Evolutionary conservation across 306 rosid species (phyloP).

Genomic region (Carpinus viminea): DNA sequence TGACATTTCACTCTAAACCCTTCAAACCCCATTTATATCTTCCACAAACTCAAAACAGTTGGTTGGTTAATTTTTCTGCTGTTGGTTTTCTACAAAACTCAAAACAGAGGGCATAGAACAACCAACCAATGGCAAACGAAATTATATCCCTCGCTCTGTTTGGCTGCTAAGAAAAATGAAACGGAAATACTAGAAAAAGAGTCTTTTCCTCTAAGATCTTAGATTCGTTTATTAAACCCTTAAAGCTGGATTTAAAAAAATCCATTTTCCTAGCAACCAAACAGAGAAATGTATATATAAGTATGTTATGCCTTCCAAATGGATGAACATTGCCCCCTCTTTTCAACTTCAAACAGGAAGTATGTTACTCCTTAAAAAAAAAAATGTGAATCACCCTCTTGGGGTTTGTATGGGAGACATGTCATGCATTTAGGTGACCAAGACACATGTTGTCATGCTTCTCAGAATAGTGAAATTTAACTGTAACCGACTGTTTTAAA

Average conservation of each 20-base stretch:
- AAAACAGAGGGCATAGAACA: not conserved
- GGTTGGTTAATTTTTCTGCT: no score
- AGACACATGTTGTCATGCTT: not conserved
- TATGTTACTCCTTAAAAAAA: constrained; percentile 39
- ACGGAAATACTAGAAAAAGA: not conserved
- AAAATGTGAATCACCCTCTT: not conserved
- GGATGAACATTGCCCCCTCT: constrained; percentile 82
- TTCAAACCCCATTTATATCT: no score
- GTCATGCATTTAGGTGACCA: not conserved
- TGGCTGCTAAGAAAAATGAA: not conserved
- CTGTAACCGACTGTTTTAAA: not conserved
- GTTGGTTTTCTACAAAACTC: not conserved
- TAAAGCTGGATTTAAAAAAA: no score
- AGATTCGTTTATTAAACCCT: not conserved
- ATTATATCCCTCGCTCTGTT: not conserved
- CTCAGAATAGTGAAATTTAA: not conserved
- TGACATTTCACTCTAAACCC: no score
- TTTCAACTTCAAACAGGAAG: constrained; percentile 92
- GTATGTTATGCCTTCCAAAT: constrained; percentile 56
- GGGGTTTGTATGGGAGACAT: not conserved
- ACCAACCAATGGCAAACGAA: not conserved
- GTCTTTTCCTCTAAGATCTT: not conserved
- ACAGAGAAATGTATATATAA: no score
- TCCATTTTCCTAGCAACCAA: no score
- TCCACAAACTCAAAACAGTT: no score